These are phyloP conservation scores for Quercus variabilis DNA, from an alignment of 306 rosid genomes.

Conservation along the genomic window DNA sequence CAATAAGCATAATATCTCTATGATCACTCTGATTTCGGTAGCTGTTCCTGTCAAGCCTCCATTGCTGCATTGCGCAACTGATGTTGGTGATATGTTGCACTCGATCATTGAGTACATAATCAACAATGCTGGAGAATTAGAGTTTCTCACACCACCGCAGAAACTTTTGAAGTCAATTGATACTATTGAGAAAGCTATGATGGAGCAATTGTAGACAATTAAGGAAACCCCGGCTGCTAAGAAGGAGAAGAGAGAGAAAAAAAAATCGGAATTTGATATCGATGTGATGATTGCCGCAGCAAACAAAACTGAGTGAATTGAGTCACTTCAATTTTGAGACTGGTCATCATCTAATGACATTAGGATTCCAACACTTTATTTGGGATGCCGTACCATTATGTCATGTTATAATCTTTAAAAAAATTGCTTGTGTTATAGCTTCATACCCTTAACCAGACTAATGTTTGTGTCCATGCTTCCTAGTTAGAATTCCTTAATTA, in stretches of 20 bases:
- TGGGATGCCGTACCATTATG: too few relatives aligned
- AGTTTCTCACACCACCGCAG: conserved; percentile 65
- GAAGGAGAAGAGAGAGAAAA: conserved; percentile 65
- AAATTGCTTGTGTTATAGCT: too few relatives aligned
- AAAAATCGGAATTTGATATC: conserved; percentile 64
- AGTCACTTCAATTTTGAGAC: background rate
- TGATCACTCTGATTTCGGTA: conserved; percentile 19
- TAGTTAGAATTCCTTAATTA: background rate
- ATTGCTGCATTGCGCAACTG: background rate
- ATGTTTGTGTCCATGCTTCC: too few relatives aligned
- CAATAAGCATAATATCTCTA: background rate
- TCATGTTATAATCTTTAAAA: too few relatives aligned
- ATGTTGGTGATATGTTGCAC: conserved; percentile 36
- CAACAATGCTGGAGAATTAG: conserved; percentile 30
- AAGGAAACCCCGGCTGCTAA: conserved; percentile 60
- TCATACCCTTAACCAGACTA: too few relatives aligned
- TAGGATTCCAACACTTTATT: background rate
- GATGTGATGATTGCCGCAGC: background rate
- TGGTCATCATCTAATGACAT: conserved; percentile 42
- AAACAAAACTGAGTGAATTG: background rate
- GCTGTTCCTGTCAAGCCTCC: background rate
- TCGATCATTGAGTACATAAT: conserved; percentile 19
- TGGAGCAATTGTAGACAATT: conserved; percentile 58
- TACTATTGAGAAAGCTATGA: conserved; percentile 55
- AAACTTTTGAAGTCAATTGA: conserved; percentile 68